These are phyloP conservation scores for Brachypodium distachyon DNA, from an alignment of 202 grass and related monocot genomes.

Conservation along the genomic window DNA sequence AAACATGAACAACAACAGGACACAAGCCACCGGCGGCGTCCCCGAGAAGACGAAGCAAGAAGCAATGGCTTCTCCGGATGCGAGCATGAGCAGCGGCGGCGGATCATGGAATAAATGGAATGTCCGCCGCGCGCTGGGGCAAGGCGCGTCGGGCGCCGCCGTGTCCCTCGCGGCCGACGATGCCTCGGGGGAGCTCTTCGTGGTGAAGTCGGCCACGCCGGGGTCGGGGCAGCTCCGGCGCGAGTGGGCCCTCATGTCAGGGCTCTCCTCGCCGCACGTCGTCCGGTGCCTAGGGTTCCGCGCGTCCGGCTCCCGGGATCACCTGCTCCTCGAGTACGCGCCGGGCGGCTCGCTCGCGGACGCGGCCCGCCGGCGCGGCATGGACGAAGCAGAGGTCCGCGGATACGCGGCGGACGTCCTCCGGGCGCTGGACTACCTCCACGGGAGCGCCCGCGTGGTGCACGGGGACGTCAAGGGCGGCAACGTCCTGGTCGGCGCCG, in stretches of 20 bases:
- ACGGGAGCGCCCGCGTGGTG: conserved; percentile 16
- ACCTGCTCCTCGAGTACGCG: conserved; percentile 39
- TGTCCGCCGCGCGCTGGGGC: conserved; percentile 52
- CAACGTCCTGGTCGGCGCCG: conserved; percentile 35
- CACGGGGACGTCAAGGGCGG: conserved; percentile 47
- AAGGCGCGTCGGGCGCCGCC: conserved; percentile 45
- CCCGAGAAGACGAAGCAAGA: too few relatives aligned
- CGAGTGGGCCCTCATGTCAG: conserved; percentile 14
- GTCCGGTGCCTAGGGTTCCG: conserved; percentile 13
- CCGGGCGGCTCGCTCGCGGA: conserved; percentile 34
- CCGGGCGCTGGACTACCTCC: conserved; percentile 31
- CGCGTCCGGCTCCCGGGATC: neutral
- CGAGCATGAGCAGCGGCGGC: too few relatives aligned
- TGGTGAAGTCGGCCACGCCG: conserved; percentile 61
- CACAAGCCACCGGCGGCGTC: too few relatives aligned
- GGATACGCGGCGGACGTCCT: conserved; percentile 17
- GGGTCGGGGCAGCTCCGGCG: neutral
- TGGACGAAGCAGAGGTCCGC: neutral
- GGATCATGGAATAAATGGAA: too few relatives aligned
- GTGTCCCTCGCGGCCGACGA: conserved; percentile 37
- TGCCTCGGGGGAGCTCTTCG: conserved; percentile 25
- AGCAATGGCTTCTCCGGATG: too few relatives aligned
- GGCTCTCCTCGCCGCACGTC: neutral
- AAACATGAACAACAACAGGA: too few relatives aligned
- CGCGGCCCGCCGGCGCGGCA: neutral